These are phyloP conservation scores for Pisolithus albus DNA, from an alignment of 768 basidiomycete genomes.

Conservation along the genomic window DNA sequence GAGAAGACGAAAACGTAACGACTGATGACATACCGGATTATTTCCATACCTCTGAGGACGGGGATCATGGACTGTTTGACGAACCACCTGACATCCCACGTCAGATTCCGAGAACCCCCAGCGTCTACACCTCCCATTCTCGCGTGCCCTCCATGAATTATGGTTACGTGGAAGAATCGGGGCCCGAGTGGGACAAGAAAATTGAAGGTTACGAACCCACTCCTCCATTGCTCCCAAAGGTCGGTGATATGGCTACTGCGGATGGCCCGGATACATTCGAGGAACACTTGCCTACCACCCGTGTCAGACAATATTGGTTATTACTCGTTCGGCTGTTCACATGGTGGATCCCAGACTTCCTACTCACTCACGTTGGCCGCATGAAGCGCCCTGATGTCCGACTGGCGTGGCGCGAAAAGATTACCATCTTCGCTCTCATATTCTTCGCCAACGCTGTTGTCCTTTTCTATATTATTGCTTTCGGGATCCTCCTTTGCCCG, in stretches of 20 bases:
- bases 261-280: slow-evolving; percentile 45
- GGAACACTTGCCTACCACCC: slow-evolving; percentile 47
- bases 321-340: slow-evolving; percentile 47
- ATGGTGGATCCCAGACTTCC: slow-evolving; percentile 49
- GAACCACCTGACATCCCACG: slow-evolving; percentile 24
- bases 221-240: slow-evolving; percentile 31
- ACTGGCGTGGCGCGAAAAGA: slow-evolving; percentile 65
- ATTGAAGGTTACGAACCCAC: slow-evolving; percentile 21
- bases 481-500: slow-evolving; percentile 57
- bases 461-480: slow-evolving; percentile 61
- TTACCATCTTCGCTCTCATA: slow-evolving; percentile 59
- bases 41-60: slow-evolving; percentile 26
- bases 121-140: slow-evolving; percentile 17
- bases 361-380: slow-evolving; percentile 43
- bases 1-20: slow-evolving; percentile 42
- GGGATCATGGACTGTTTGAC: slow-evolving; percentile 28
- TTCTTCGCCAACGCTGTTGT: slow-evolving; percentile 45
- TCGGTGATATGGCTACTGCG: slow-evolving; percentile 32
- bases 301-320: slow-evolving; percentile 53
- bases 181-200: slow-evolving; percentile 42
- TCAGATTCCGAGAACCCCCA: slow-evolving; percentile 22
- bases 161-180: slow-evolving; percentile 30
- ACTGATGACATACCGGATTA: slow-evolving; percentile 36
- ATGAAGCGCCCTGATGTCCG: slow-evolving; percentile 66
- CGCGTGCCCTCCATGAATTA: slow-evolving; percentile 20